Conservation (phyloP, 179 eudicot genomes). For the Beta macrorhiza region DNA sequence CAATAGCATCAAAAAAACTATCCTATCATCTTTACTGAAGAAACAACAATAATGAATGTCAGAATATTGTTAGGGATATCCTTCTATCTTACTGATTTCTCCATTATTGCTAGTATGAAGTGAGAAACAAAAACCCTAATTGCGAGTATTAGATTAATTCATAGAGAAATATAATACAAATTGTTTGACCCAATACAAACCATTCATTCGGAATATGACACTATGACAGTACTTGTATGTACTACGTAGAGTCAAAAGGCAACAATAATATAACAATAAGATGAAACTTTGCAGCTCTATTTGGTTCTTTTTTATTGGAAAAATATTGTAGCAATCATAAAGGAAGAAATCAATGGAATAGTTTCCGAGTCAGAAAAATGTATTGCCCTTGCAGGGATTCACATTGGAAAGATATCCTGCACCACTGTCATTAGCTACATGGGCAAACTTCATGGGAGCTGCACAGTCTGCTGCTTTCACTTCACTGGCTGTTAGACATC, state of each 20-base stretch:
- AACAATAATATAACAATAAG: not conserved
- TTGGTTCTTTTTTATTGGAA: too few species aligned
- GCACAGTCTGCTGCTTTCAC: slow-evolving; percentile 47
- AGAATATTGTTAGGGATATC: slow-evolving; percentile 1
- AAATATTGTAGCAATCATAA: not conserved
- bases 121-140: not conserved
- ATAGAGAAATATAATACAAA: not conserved
- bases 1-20: slow-evolving; percentile 1
- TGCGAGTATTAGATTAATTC: not conserved
- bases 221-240: not conserved
- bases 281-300: too few species aligned
- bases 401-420: slow-evolving; percentile 48
- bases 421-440: slow-evolving; percentile 44
- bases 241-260: not conserved
- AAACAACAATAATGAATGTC: not conserved
- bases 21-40: not conserved
- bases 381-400: slow-evolving; percentile 36
- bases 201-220: not conserved
- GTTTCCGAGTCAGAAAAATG: not conserved
- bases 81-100: not conserved
- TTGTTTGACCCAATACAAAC: not conserved
- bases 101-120: not conserved
- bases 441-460: slow-evolving; percentile 52
- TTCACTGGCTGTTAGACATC: slow-evolving; percentile 33
- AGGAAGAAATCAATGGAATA: not conserved